phyloP scores from a whole-genome alignment of 306 rosid genomes.

The Quercus suber region DNA sequence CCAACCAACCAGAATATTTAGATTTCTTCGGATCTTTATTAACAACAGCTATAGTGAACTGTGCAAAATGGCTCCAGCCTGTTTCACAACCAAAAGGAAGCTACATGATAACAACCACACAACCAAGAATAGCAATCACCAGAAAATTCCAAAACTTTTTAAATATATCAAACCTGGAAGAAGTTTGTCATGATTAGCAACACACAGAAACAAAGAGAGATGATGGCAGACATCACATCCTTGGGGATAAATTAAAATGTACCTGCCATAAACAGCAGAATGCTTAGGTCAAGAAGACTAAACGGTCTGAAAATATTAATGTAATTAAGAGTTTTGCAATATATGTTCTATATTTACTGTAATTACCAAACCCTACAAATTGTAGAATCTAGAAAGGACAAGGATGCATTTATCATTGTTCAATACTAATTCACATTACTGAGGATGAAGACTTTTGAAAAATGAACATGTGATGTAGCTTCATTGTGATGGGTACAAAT shows the following conservation, averaged over 20 bases:
- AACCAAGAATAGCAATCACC: slow-evolving; percentile 14
- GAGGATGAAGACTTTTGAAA: too few relatives aligned
- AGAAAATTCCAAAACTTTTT: slow-evolving; percentile 5
- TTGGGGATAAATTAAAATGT: slow-evolving; percentile 94
- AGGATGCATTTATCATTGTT: background rate
- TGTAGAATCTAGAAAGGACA: background rate
- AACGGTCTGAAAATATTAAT: background rate
- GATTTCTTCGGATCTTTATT: slow-evolving; percentile 95
- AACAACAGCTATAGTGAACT: slow-evolving; percentile 93
- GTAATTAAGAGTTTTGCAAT: background rate
- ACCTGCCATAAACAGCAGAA: slow-evolving; percentile 58
- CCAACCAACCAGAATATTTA: slow-evolving; percentile 84
- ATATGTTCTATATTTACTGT: background rate
- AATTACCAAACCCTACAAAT: background rate
- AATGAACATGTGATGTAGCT: background rate
- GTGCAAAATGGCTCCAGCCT: slow-evolving; percentile 99
- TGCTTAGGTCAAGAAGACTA: slow-evolving; percentile 27
- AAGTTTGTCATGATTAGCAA: slow-evolving; percentile 97
- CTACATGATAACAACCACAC: slow-evolving; percentile 5
- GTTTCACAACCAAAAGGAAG: slow-evolving; percentile 21
- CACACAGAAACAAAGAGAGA: slow-evolving; percentile 95
- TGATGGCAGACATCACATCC: slow-evolving; percentile 99
- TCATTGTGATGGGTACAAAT: background rate
- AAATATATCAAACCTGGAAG: slow-evolving; percentile 71
- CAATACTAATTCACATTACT: too few relatives aligned